phyloP scores from a whole-genome alignment of 2,329 filamentous ascomycete species.

The Didymella arachidicola region DNA sequence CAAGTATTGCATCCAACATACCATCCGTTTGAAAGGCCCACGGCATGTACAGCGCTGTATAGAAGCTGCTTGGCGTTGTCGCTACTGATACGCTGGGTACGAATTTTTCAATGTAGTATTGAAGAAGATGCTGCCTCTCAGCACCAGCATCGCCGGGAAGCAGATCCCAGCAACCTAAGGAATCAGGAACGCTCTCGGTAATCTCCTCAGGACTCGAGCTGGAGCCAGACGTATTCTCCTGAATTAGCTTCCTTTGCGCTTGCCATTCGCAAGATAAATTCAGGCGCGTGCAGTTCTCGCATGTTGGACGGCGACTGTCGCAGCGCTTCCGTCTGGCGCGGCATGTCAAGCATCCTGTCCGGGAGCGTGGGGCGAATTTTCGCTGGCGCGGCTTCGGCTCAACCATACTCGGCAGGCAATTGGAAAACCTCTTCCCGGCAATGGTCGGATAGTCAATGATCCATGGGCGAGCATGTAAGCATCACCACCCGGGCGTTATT shows the following conservation, averaged over 20 bases:
- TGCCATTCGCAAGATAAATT: conserved; percentile 50
- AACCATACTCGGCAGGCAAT: conserved; percentile 38
- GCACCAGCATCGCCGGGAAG: conserved; percentile 36
- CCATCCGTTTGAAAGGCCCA: conserved; percentile 48
- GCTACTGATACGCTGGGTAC: conserved; percentile 50
- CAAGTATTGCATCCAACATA: conserved; percentile 48
- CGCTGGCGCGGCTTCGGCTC: conserved; percentile 45
- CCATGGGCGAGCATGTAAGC: conserved; percentile 15
- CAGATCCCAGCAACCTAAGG: conserved; percentile 44
- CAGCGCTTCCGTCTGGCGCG: conserved; percentile 47
- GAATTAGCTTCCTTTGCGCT: conserved; percentile 37
- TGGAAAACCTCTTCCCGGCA: conserved; percentile 13
- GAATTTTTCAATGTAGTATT: conserved; percentile 48
- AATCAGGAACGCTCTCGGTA: conserved; percentile 26
- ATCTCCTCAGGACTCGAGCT: conserved; percentile 28
- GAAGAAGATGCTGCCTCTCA: conserved; percentile 42
- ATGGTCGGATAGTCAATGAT: conserved; percentile 22
- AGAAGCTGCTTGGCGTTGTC: conserved; percentile 46
- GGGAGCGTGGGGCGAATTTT: conserved; percentile 49
- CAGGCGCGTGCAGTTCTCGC: conserved; percentile 46
- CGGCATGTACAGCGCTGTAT: conserved; percentile 47
- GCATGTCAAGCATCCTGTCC: conserved; percentile 49
- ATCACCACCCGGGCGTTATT: conserved; percentile 13
- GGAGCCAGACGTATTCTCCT: conserved; percentile 14
- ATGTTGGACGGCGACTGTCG: conserved; percentile 45